Evolutionary conservation across 441 rosid species (phyloP).

Genomic region (Francoa sonchifolia): DNA sequence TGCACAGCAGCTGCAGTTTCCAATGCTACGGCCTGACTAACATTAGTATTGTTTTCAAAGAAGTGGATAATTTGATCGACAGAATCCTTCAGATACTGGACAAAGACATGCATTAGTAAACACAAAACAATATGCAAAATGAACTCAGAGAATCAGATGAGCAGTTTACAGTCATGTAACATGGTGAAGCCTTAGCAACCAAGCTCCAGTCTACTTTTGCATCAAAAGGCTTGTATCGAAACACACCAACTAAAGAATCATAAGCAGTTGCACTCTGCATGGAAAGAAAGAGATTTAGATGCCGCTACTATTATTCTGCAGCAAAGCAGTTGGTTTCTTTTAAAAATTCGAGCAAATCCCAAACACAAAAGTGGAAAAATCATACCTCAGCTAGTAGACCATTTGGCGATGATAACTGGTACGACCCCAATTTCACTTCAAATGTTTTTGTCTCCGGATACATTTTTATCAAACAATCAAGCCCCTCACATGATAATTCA

Average conservation of each 20-base stretch:
- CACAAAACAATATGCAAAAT: conserved; percentile 4
- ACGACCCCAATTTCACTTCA: conserved; percentile 77
- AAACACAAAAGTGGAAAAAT: conserved; percentile 1
- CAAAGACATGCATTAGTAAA: conserved; percentile 23
- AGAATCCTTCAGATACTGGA: conserved; percentile 92
- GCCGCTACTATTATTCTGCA: conserved; percentile 9
- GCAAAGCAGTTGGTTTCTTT: conserved; percentile 7
- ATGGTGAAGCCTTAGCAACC: conserved; percentile 94
- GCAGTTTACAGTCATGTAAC: conserved; percentile 79
- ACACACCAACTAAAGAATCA: conserved; percentile 71
- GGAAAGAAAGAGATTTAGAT: conserved; percentile 12
- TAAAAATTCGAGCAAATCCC: background rate
- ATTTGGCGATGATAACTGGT: conserved; percentile 82
- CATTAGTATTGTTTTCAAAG: conserved; percentile 70
- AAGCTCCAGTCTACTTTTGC: conserved; percentile 96
- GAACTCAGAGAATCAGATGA: conserved; percentile 9
- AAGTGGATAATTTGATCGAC: conserved; percentile 64
- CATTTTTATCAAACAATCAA: conserved; percentile 71
- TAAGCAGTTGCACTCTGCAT: conserved; percentile 81
- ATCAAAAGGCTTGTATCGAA: conserved; percentile 92
- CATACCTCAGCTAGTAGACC: conserved; percentile 93
- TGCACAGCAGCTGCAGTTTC: conserved; percentile 98
- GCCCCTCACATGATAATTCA: conserved; percentile 80
- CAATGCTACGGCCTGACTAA: conserved; percentile 85
- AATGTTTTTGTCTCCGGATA: conserved; percentile 88